Evolutionary conservation across 352 stramenopile species (phyloP).

Genomic region (Pythium dissimile): DNA sequence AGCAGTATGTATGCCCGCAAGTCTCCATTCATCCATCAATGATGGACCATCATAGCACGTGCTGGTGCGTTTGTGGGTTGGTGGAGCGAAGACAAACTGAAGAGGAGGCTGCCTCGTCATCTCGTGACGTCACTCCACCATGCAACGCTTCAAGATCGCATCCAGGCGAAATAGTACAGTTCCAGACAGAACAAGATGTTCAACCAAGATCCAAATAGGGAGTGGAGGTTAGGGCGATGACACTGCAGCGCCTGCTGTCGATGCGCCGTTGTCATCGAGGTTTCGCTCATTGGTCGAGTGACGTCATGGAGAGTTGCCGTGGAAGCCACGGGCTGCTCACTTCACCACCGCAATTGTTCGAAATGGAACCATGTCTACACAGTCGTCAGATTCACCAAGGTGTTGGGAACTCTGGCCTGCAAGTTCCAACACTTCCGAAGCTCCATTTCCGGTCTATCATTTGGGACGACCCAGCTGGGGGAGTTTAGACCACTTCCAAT

Average conservation of each 20-base stretch:
- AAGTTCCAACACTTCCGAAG: too few species aligned
- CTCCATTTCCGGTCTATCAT: too few species aligned
- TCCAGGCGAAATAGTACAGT: background rate
- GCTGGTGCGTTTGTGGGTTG: too few species aligned
- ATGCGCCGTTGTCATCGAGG: slow-evolving; percentile 10
- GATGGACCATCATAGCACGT: background rate
- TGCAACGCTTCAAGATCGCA: background rate
- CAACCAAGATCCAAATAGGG: background rate
- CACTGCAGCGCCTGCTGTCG: background rate
- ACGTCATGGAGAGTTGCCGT: slow-evolving; percentile 5
- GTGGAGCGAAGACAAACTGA: too few species aligned
- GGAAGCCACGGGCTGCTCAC: background rate
- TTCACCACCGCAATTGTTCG: too few species aligned
- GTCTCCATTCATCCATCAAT: background rate
- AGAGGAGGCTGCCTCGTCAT: too few species aligned
- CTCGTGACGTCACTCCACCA: background rate
- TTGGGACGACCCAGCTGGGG: too few species aligned
- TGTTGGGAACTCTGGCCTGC: too few species aligned
- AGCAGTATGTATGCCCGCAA: too few species aligned
- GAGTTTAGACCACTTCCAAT: too few species aligned
- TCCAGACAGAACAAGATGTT: background rate
- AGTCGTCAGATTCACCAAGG: too few species aligned
- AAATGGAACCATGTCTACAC: too few species aligned
- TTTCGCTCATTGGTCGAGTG: background rate
- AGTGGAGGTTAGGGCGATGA: background rate